A percentile compares a stretch with the other conserved stretches of the same genome.
Conservation (phyloP, 2,329 filamentous ascomycete genomes). For the Phyllosticta paracitricarpa region DNA sequence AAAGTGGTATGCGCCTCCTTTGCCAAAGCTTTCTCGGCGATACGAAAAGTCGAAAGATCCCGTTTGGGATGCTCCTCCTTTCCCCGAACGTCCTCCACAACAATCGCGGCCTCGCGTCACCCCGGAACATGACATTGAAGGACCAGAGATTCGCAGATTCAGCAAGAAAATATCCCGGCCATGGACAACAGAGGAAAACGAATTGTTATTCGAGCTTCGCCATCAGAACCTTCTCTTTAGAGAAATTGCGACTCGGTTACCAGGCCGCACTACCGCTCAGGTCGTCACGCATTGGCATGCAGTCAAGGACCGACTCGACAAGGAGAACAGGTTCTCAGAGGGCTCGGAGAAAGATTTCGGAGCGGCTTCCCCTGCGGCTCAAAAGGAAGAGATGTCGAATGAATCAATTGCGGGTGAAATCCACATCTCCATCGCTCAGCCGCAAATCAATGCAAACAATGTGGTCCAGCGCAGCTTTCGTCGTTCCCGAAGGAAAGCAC, state of each 20-base stretch:
- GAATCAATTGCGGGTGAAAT: background rate
- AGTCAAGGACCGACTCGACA: background rate
- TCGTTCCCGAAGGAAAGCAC: background rate
- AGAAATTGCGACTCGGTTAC: background rate
- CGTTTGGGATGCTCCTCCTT: constrained; percentile 4
- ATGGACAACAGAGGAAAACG: background rate
- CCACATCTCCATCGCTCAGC: background rate
- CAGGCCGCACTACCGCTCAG: background rate
- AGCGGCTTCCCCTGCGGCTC: background rate
- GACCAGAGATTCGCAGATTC: background rate
- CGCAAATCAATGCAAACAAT: background rate
- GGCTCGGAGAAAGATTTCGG: background rate
- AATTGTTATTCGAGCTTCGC: background rate
- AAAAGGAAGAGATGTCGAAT: background rate
- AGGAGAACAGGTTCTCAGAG: background rate
- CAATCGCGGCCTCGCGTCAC: background rate
- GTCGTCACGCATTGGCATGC: background rate
- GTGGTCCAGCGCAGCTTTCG: background rate
- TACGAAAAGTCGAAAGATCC: background rate
- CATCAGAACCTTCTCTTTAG: background rate
- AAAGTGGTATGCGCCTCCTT: background rate
- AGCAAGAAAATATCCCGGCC: background rate
- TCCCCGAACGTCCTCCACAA: background rate
- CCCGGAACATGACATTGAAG: background rate
- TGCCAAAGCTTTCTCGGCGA: background rate